These are phyloP conservation scores for Aureobasidium lini DNA, from an alignment of 2,329 filamentous ascomycete species.

Conservation along the genomic window DNA sequence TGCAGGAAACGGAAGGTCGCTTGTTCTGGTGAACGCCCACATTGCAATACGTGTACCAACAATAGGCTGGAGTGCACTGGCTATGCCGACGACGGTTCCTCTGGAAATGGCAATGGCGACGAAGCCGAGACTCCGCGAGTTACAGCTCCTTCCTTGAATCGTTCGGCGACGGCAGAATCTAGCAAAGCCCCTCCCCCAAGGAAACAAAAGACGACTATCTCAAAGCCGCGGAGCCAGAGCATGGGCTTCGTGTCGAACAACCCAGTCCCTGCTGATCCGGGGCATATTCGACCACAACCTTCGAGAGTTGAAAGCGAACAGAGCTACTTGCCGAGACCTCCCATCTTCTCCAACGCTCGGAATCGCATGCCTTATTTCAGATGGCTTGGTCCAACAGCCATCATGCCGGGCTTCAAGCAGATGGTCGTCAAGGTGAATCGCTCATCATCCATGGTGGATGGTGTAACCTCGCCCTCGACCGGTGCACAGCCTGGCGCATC, in stretches of 20 bases:
- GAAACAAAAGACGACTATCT: background rate
- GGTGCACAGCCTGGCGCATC: conserved; percentile 11
- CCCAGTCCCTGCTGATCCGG: background rate
- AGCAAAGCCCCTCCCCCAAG: background rate
- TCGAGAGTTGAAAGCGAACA: background rate
- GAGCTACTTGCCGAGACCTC: background rate
- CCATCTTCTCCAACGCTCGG: conserved; percentile 30
- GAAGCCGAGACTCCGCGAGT: background rate
- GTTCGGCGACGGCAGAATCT: background rate
- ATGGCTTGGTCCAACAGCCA: conserved; percentile 85
- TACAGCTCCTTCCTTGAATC: background rate
- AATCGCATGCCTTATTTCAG: conserved; percentile 79
- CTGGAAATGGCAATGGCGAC: background rate
- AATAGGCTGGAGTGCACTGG: conserved; percentile 43
- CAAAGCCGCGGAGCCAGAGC: background rate
- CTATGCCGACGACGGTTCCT: conserved; percentile 32
- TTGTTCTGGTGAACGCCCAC: conserved; percentile 38
- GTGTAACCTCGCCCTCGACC: conserved; percentile 18
- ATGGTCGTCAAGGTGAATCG: conserved; percentile 74
- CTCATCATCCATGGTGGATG: conserved; percentile 34
- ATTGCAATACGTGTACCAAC: conserved; percentile 39
- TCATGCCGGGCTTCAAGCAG: conserved; percentile 86
- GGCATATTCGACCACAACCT: background rate
- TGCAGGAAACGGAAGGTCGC: conserved; percentile 44
- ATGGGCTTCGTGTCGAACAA: too few relatives aligned